Conservation (phyloP, 495 filamentous ascomycete species). For the Penicillium maclennaniae region DNA sequence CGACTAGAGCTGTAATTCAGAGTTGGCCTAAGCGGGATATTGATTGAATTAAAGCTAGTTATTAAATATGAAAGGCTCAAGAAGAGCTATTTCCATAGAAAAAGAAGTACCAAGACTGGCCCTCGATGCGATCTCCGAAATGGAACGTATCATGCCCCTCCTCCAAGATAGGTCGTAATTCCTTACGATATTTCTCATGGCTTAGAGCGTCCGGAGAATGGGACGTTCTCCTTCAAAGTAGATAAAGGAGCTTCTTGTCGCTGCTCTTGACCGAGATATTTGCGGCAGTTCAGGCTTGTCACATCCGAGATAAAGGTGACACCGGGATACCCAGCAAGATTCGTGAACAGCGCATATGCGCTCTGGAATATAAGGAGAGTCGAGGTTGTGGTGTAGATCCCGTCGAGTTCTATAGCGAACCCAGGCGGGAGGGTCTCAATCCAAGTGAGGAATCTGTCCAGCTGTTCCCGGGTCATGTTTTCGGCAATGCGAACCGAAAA, state of each 20-base stretch:
- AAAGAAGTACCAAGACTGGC: too few species aligned
- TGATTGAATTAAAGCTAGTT: too few species aligned
- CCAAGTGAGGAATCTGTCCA: constrained; percentile 11
- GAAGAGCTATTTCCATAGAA: too few species aligned
- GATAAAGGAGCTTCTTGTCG: constrained; percentile 5
- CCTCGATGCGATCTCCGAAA: too few species aligned
- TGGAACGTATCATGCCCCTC: too few species aligned
- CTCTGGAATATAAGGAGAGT: constrained; percentile 11
- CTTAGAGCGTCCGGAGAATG: constrained; percentile 6
- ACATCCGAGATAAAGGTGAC: constrained; percentile 10
- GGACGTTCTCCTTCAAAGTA: constrained; percentile 7
- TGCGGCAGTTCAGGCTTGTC: constrained; percentile 8
- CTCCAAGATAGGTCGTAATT: too few species aligned
- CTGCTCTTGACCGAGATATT: constrained; percentile 6
- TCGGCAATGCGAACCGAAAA: constrained; percentile 14
- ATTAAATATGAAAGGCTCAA: too few species aligned
- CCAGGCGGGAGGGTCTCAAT: constrained; percentile 9
- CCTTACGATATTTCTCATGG: background rate
- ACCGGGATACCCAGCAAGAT: constrained; percentile 7
- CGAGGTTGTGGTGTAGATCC: constrained; percentile 3
- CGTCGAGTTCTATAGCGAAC: constrained; percentile 8
- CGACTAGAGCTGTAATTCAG: too few species aligned
- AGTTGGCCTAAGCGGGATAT: too few species aligned
- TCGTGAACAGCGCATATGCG: constrained; percentile 8
- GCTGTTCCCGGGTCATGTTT: constrained; percentile 6